Evolutionary conservation across 23 red algal species (phyloP).

Genomic region (Gracilariopsis chorda): DNA sequence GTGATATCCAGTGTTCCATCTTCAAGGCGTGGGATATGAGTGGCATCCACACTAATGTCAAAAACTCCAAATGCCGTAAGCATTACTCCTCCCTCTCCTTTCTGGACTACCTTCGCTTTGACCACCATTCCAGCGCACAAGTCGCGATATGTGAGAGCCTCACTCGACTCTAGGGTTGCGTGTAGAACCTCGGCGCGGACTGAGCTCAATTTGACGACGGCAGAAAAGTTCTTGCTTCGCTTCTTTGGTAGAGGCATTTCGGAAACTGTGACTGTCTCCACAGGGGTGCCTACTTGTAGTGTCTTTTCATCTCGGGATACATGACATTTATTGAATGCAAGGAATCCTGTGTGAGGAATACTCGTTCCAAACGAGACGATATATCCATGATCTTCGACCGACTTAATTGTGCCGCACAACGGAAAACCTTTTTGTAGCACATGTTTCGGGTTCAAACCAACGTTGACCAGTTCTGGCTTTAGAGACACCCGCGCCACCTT

Average conservation of each 20-base stretch:
- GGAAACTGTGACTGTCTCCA: slow-evolving; percentile 18
- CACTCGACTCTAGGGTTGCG: neutral
- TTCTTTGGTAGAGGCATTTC: neutral
- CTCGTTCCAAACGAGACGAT: slow-evolving; percentile 49
- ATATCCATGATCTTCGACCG: slow-evolving; percentile 71
- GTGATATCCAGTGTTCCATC: neutral
- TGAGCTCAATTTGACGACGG: neutral
- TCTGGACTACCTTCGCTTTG: slow-evolving; percentile 17
- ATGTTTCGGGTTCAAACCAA: slow-evolving; percentile 25
- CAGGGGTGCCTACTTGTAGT: slow-evolving; percentile 20
- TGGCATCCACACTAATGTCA: slow-evolving; percentile 20
- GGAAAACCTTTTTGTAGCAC: slow-evolving; percentile 41
- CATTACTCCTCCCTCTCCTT: slow-evolving; percentile 3
- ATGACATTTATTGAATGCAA: slow-evolving; percentile 28
- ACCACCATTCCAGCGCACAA: slow-evolving; percentile 42
- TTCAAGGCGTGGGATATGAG: slow-evolving; percentile 33
- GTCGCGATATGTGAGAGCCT: slow-evolving; percentile 11
- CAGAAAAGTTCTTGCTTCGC: slow-evolving; percentile 1
- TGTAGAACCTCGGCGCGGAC: neutral
- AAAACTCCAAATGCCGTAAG: slow-evolving; percentile 47
- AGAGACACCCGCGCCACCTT: slow-evolving; percentile 12
- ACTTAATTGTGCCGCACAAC: slow-evolving; percentile 3
- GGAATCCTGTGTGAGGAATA: slow-evolving; percentile 30
- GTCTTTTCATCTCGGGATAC: neutral
- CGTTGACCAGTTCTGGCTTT: slow-evolving; percentile 52